These are phyloP conservation scores for Russula olivacea DNA, from an alignment of 768 basidiomycete species.

Conservation along the genomic window DNA sequence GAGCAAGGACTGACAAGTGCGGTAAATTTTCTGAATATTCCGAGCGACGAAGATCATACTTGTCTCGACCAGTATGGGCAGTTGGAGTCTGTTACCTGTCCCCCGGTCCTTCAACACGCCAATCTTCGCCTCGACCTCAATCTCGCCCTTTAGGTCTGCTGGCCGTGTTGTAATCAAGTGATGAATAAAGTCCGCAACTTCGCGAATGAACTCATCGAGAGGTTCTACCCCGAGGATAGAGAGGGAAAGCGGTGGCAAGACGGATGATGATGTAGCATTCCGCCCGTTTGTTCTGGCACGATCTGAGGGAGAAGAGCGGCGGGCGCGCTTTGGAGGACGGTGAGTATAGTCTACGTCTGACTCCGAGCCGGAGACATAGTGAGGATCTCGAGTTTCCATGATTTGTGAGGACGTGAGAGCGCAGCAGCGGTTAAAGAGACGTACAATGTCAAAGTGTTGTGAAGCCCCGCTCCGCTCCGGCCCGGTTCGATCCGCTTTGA, in stretches of 20 bases:
- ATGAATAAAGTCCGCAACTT: conserved; percentile 84
- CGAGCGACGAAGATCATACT: conserved; percentile 40
- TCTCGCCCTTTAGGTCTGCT: conserved; percentile 42
- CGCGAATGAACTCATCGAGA: conserved; percentile 87
- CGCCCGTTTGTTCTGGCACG: conserved; percentile 29
- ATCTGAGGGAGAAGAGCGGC: conserved; percentile 33
- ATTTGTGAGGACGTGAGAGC: background rate
- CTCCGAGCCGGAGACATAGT: conserved; percentile 29
- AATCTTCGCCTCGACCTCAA: conserved; percentile 91
- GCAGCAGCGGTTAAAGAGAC: conserved; percentile 1
- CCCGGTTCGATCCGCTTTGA: background rate
- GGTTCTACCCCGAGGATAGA: conserved; percentile 88
- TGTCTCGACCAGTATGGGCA: conserved; percentile 79
- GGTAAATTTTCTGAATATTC: conserved; percentile 8
- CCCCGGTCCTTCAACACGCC: conserved; percentile 61
- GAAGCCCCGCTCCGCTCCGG: background rate
- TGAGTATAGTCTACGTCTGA: conserved; percentile 25
- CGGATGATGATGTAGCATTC: conserved; percentile 28
- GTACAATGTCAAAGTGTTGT: background rate
- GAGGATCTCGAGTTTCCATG: conserved; percentile 29
- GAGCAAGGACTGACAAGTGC: conserved; percentile 52
- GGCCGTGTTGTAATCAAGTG: conserved; percentile 58
- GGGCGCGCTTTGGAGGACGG: conserved; percentile 37
- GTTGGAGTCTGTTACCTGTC: conserved; percentile 49
- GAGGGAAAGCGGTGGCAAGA: conserved; percentile 59